Evolutionary conservation across 768 basidiomycete genomes (phyloP).

Genomic region (Coprinellus micaceus): DNA sequence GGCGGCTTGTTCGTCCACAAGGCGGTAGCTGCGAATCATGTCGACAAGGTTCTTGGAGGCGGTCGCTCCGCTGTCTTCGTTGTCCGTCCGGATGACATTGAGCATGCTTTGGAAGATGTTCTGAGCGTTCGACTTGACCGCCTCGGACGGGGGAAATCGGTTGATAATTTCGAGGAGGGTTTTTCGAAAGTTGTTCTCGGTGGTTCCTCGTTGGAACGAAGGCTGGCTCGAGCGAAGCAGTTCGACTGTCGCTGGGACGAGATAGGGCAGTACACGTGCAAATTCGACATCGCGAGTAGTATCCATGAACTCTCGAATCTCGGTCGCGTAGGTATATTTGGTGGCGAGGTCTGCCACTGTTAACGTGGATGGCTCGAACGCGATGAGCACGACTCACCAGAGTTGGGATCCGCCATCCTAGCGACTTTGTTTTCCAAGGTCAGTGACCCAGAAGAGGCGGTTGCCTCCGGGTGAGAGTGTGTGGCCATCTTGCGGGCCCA

Average conservation of each 20-base stretch:
- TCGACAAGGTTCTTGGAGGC: conserved; percentile 93
- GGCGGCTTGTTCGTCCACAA: conserved; percentile 68
- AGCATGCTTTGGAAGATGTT: conserved; percentile 79
- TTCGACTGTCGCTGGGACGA: conserved; percentile 71
- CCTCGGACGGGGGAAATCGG: conserved; percentile 79
- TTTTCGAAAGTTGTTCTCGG: conserved; percentile 81
- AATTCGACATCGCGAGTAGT: conserved; percentile 74
- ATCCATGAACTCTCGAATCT: conserved; percentile 80
- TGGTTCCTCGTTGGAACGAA: conserved; percentile 59
- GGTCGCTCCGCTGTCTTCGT: conserved; percentile 90
- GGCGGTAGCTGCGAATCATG: conserved; percentile 73
- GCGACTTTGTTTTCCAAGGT: conserved; percentile 73
- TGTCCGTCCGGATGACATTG: conserved; percentile 80
- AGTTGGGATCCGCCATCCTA: conserved; percentile 70
- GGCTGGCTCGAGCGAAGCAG: conserved; percentile 67
- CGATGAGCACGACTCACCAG: conserved; percentile 40
- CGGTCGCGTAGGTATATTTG: conserved; percentile 66
- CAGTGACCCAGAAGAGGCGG: conserved; percentile 33
- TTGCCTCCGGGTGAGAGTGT: conserved; percentile 5
- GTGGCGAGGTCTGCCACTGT: conserved; percentile 57
- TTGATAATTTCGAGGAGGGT: conserved; percentile 86
- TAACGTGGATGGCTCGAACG: neutral
- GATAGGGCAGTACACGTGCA: conserved; percentile 61
- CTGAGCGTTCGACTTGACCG: conserved; percentile 63
- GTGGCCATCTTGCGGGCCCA: conserved; percentile 7